Evolutionary conservation across 1,139 yeast genomes (phyloP).

Genomic region (Scheffersomyces quercinus): DNA sequence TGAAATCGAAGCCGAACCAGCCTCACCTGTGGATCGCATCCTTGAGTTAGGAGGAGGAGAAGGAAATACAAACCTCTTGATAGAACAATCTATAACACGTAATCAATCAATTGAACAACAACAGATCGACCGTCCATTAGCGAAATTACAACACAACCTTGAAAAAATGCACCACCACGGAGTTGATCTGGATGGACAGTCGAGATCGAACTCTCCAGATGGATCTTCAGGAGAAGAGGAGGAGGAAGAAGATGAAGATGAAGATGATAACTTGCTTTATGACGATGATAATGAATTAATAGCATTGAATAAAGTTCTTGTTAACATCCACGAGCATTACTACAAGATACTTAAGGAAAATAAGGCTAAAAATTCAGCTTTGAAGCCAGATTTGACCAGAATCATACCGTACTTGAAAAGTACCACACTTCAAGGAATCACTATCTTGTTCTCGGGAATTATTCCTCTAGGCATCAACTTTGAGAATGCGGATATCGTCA

Average conservation of each 20-base stretch:
- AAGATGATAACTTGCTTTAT: slow-evolving; percentile 57
- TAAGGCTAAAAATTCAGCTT: slow-evolving; percentile 6
- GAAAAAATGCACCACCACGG: slow-evolving; percentile 50
- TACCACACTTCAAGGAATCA: slow-evolving; percentile 65
- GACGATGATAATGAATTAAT: slow-evolving; percentile 82
- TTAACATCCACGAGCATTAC: slow-evolving; percentile 64
- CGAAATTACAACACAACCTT: slow-evolving; percentile 74
- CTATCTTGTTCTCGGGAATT: slow-evolving; percentile 81
- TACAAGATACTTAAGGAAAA: slow-evolving; percentile 48
- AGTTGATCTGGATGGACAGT: slow-evolving; percentile 2
- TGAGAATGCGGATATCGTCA: slow-evolving; percentile 78
- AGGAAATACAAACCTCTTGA: slow-evolving; percentile 43
- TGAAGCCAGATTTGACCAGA: slow-evolving; percentile 58
- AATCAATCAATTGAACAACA: slow-evolving; percentile 63
- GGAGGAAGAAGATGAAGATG: slow-evolving; percentile 35
- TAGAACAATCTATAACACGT: slow-evolving; percentile 58
- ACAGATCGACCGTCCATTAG: slow-evolving; percentile 76
- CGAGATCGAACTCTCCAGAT: slow-evolving; percentile 7
- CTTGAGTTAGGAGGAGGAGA: slow-evolving; percentile 52
- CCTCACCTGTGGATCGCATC: slow-evolving; percentile 53
- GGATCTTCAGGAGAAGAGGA: slow-evolving; percentile 19
- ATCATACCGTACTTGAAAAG: slow-evolving; percentile 75
- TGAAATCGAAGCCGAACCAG: slow-evolving; percentile 9
- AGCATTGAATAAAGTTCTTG: slow-evolving; percentile 63
- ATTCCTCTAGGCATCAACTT: slow-evolving; percentile 76